Percentiles rank a stretch among this genome's conserved stretches.
Conservation (phyloP, 345 rosid species). For the Citrus unshiu region DNA sequence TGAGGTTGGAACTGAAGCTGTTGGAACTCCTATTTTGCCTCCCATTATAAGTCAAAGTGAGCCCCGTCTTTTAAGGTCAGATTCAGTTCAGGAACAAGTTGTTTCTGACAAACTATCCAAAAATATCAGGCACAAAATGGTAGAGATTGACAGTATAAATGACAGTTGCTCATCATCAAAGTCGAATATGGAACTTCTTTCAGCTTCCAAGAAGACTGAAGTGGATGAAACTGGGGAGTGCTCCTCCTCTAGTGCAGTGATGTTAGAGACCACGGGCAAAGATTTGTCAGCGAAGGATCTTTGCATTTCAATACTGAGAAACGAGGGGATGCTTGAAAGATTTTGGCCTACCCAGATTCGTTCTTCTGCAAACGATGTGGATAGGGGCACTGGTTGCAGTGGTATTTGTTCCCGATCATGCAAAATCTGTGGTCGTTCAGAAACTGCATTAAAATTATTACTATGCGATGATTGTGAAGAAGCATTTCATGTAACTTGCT, state of each 20-base stretch:
- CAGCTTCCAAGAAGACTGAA: constrained; percentile 41
- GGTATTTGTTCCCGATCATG: constrained; percentile 45
- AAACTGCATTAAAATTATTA: constrained; percentile 49
- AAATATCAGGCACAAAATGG: constrained; percentile 28
- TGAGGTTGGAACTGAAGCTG: constrained; percentile 17
- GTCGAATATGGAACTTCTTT: constrained; percentile 49
- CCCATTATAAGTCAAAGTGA: constrained; percentile 17
- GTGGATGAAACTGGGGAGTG: constrained; percentile 56
- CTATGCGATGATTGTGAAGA: constrained; percentile 88
- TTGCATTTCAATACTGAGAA: constrained; percentile 36
- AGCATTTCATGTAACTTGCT: constrained; percentile 77
- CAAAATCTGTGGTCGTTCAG: constrained; percentile 58
- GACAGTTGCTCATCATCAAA: constrained; percentile 67
- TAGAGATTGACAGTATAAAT: constrained; percentile 52
- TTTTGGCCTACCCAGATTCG: constrained; percentile 12
- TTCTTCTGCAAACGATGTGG: constrained; percentile 25
- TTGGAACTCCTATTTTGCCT: constrained; percentile 19
- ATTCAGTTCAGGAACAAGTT: constrained; percentile 20
- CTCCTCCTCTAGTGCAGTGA: constrained; percentile 54
- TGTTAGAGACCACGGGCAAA: constrained; percentile 28
- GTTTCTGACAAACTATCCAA: constrained; percentile 33
- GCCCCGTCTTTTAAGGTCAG: constrained; percentile 15
- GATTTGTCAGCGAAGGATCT: constrained; percentile 37
- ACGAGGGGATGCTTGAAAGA: constrained; percentile 32
- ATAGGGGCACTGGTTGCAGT: constrained; percentile 14